Evolutionary conservation across 345 rosid species (phyloP).

Genomic region (Populus simonii): DNA sequence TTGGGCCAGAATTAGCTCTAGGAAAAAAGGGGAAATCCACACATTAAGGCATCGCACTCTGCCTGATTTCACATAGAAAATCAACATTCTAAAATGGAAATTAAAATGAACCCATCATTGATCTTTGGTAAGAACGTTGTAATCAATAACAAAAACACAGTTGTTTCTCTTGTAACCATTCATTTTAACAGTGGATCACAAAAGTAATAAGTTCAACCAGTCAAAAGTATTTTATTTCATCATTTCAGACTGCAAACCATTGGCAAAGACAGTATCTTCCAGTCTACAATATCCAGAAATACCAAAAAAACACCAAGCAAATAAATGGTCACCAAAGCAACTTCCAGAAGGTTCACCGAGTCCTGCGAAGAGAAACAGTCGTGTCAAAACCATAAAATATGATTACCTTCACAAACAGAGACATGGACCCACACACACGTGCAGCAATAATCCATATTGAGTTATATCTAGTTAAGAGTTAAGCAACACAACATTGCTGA

Average conservation of each 20-base stretch:
- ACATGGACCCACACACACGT: too few relatives aligned
- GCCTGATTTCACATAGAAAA: neutral
- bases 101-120: neutral
- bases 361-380: slow-evolving; percentile 21
- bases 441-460: neutral
- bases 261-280: slow-evolving; percentile 19
- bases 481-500: neutral
- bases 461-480: neutral
- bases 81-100: neutral
- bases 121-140: neutral
- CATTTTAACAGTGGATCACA: slow-evolving; percentile 1
- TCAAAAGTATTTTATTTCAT: slow-evolving; percentile 25
- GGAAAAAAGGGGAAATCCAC: neutral
- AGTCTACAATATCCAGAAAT: slow-evolving; percentile 18
- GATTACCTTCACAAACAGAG: neutral
- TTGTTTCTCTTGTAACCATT: neutral
- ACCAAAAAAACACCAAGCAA: slow-evolving; percentile 13
- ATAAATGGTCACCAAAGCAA: slow-evolving; percentile 10
- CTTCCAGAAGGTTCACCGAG: slow-evolving; percentile 6
- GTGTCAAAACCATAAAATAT: neutral
- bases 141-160: neutral
- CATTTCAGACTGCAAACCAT: slow-evolving; percentile 2
- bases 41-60: neutral
- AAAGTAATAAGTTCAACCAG: neutral
- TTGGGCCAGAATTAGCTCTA: neutral